phyloP scores from a whole-genome alignment of 1,139 yeast species.

The Yamadazyma atlantica region DNA sequence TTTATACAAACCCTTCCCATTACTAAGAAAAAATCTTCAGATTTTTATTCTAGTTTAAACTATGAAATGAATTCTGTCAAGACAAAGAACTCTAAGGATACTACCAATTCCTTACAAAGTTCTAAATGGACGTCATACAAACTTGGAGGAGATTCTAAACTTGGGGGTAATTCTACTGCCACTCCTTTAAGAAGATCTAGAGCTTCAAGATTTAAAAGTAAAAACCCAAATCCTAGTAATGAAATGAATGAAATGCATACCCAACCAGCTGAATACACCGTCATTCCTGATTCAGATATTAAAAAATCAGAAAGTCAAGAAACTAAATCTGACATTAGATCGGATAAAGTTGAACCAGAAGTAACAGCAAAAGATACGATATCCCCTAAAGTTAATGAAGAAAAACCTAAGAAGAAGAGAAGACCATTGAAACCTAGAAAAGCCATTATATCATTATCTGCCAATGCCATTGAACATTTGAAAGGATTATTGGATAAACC shows the following conservation, averaged over 20 bases:
- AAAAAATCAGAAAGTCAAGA: background rate
- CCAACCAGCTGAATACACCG: conserved; percentile 4
- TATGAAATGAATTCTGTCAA: conserved; percentile 14
- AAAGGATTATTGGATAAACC: conserved; percentile 71
- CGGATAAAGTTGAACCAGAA: conserved; percentile 1
- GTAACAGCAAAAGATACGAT: conserved; percentile 3
- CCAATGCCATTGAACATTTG: conserved; percentile 73
- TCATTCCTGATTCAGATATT: conserved; percentile 7
- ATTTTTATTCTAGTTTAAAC: conserved; percentile 32
- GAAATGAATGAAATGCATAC: conserved; percentile 11
- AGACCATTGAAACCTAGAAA: conserved; percentile 77
- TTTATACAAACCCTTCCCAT: conserved; percentile 45
- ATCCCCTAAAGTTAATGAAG: conserved; percentile 9
- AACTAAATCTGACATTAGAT: background rate
- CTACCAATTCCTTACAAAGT: conserved; percentile 14
- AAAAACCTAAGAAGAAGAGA: conserved; percentile 43
- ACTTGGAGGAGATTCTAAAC: conserved; percentile 13
- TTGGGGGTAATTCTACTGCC: conserved; percentile 2
- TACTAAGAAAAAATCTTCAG: conserved; percentile 19
- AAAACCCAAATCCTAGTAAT: conserved; percentile 12
- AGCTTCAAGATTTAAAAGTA: conserved; percentile 33
- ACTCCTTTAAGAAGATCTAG: conserved; percentile 36
- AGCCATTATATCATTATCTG: conserved; percentile 79
- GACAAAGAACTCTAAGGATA: conserved; percentile 11
- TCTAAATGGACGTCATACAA: conserved; percentile 26